A percentile compares a stretch with the other conserved stretches of the same genome.
These are phyloP conservation scores for Fonsecaea erecta DNA, from an alignment of 2,329 filamentous ascomycete species.

Conservation along the genomic window DNA sequence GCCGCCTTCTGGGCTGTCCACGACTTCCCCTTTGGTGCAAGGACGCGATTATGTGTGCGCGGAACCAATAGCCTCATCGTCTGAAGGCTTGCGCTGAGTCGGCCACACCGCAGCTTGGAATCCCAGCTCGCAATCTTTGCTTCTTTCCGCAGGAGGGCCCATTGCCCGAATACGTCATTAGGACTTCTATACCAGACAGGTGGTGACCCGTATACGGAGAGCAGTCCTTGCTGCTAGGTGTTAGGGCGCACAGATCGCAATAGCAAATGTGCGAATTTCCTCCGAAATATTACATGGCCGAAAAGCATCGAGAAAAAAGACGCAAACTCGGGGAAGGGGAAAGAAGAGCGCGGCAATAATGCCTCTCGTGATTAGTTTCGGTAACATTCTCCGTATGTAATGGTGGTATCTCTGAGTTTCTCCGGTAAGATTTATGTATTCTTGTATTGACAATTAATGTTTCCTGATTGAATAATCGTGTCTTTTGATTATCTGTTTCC, in stretches of 20 bases:
- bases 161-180: background rate
- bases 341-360: background rate
- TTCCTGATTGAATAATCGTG: background rate
- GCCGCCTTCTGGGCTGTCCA: slow-evolving; percentile 3
- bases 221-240: background rate
- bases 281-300: slow-evolving; percentile 9
- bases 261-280: slow-evolving; percentile 6
- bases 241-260: background rate
- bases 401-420: background rate
- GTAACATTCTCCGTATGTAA: background rate
- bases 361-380: slow-evolving; percentile 1
- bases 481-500: background rate
- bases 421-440: background rate
- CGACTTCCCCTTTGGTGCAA: slow-evolving; percentile 16
- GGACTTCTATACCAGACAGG: background rate
- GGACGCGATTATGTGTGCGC: slow-evolving; percentile 11
- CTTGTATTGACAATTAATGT: background rate
- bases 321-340: background rate
- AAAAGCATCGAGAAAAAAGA: slow-evolving; percentile 3
- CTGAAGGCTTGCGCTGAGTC: background rate
- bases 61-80: slow-evolving; percentile 2
- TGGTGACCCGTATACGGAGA: background rate
- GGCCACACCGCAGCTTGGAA: background rate
- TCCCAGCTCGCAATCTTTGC: background rate
- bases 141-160: background rate